Evolutionary conservation across 345 rosid genomes (phyloP).

Genomic region (Pugionium dolabratum): DNA sequence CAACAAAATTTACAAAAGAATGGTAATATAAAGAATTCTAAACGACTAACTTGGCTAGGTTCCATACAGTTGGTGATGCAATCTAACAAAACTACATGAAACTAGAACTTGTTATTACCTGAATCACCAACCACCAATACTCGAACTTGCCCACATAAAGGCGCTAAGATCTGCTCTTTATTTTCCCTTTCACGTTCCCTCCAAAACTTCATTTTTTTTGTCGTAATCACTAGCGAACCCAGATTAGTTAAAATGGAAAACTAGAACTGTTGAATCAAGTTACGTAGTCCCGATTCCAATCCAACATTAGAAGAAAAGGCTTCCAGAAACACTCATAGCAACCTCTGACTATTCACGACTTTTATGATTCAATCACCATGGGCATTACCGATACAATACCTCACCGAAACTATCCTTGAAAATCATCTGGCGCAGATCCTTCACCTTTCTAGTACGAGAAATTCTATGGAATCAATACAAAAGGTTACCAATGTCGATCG

Average conservation of each 20-base stretch:
- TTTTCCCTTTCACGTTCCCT: slow-evolving; percentile 86
- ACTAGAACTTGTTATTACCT: slow-evolving; percentile 44
- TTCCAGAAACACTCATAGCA: slow-evolving; percentile 22
- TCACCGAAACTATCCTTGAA: neutral
- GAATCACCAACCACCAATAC: slow-evolving; percentile 98
- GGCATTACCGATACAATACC: neutral
- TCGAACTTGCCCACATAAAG: slow-evolving; percentile 93
- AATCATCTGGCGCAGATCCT: slow-evolving; percentile 10
- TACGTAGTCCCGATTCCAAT: neutral
- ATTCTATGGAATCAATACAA: neutral
- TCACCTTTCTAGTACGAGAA: slow-evolving; percentile 12
- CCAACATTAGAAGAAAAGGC: neutral
- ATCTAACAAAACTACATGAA: slow-evolving; percentile 2
- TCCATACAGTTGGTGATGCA: neutral
- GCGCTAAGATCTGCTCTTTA: slow-evolving; percentile 74
- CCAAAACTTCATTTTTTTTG: slow-evolving; percentile 67
- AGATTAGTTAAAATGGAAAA: neutral
- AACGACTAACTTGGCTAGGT: neutral
- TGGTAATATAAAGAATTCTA: neutral
- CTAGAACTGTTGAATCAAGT: slow-evolving; percentile 21
- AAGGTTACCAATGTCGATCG: slow-evolving; percentile 13
- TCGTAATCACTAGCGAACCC: slow-evolving; percentile 5
- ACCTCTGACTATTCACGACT: neutral
- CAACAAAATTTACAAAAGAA: neutral
- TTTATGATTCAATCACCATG: slow-evolving; percentile 3